phyloP scores from a whole-genome alignment of 129 eudicot species.

The Saposhnikovia divaricata region DNA sequence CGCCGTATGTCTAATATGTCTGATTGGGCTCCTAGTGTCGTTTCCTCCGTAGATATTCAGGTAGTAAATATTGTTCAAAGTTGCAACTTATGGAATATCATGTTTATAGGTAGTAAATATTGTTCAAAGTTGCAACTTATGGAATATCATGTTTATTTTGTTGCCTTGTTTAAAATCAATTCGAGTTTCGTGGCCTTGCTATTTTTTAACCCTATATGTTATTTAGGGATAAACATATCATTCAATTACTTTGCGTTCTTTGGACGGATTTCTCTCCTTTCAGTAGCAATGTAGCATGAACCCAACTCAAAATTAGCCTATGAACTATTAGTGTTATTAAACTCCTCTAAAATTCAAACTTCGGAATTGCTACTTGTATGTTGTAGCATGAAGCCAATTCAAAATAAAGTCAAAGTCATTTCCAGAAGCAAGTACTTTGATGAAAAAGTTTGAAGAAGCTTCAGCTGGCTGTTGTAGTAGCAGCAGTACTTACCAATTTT shows the following conservation, averaged over 20 bases:
- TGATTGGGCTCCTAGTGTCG: conserved; percentile 82
- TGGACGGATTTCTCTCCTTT: not conserved
- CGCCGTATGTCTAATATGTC: conserved; percentile 91
- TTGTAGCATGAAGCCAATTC: not conserved
- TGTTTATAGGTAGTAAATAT: conserved; percentile 33
- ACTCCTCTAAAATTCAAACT: not conserved
- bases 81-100: not conserved
- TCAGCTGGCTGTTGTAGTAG: not conserved
- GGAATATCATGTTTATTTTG: not conserved
- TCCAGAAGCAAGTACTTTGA: not conserved
- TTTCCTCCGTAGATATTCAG: conserved; percentile 66
- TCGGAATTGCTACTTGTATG: not conserved
- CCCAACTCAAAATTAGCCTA: not conserved
- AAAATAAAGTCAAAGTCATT: not conserved
- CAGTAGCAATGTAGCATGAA: not conserved
- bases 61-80: conserved; percentile 20
- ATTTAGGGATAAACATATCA: not conserved
- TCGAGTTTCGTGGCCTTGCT: not conserved
- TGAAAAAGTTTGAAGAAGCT: not conserved
- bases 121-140: not conserved
- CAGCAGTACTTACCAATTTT: not conserved
- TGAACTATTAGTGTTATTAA: not conserved
- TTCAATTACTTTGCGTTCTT: not conserved
- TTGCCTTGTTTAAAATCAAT: not conserved
- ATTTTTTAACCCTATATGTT: not conserved